Base-by-base conservation (phyloP, 1,284 basidiomycete genomes). In the Ustilago loliicola region DNA sequence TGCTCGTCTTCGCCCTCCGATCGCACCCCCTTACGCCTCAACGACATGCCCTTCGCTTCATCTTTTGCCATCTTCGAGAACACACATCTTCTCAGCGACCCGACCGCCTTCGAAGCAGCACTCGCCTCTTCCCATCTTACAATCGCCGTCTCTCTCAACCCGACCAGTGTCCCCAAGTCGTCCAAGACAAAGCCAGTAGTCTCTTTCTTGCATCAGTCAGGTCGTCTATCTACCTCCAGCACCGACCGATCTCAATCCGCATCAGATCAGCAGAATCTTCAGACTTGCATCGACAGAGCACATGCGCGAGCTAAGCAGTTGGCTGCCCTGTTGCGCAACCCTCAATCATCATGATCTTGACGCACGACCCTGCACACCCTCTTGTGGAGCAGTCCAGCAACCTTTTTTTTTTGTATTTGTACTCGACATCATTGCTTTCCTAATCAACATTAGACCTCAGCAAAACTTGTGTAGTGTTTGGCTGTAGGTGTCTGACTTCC, bases 91-190 rank as follows among this genome's bases (percentile, higher is more conserved):
- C 88, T 98, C 1, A 89, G 92, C 0, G 96, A 98, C 86, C 93
- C 94, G 1, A 93, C 93, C 0, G 90, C 94, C 0, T 97, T 97
- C 86, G 96, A 98, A 87, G 92, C 95, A 77, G 93, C 94, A 0
- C 89, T 96, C 17, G 89, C 94, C 1, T 63, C 72, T 8, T 78
- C 78, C 38, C 62, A 69, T 23, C 9, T 74, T 52, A 75, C 71
- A 42, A 51, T 84, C 45, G 80, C 79, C 25, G 25, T 82, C 53
- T 65, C 58, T 7, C 40, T 68, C 55, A n/a, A 58, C 42, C 51
- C 65, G 1, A 10, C 47, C 3, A 64, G 21, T 42, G 53, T 48
- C 34, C n/a, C 57, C 25, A 52, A 40, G 59, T 51, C 67, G 13
- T 67, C 59, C 13, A 48, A 40, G 15, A 21, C 25, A 54, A 63